phyloP scores from a whole-genome alignment of 78 protist genomes.

The Monosiga brevicollis region DNA sequence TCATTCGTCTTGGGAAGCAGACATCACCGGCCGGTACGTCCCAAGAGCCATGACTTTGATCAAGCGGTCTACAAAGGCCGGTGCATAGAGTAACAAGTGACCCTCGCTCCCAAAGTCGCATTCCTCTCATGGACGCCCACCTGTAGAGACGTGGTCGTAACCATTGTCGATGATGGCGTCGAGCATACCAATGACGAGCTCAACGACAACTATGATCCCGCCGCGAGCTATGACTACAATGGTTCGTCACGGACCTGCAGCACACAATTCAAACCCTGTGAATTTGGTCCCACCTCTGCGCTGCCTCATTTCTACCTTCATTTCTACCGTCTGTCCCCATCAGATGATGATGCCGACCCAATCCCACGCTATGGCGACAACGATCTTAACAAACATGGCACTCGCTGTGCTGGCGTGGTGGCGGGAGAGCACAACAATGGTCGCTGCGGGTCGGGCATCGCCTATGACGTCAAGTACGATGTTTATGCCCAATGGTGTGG shows the following conservation, averaged over 20 bases:
- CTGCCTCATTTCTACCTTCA: too few species aligned
- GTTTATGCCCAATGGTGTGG: not conserved
- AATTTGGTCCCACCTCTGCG: too few species aligned
- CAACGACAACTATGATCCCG: not conserved
- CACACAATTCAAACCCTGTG: too few species aligned
- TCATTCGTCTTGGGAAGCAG: too few species aligned
- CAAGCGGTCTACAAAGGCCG: too few species aligned
- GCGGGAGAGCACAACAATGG: conserved; percentile 12
- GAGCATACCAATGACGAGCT: conserved; percentile 17
- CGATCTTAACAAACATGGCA: conserved; percentile 25
- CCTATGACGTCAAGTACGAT: conserved; percentile 3
- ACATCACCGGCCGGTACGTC: too few species aligned
- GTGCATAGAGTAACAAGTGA: too few species aligned
- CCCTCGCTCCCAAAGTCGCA: too few species aligned
- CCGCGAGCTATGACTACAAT: conserved; percentile 8
- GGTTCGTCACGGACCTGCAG: too few species aligned
- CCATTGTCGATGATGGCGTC: not conserved
- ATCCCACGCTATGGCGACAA: not conserved
- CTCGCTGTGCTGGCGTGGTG: conserved; percentile 31
- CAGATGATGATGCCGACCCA: conserved; percentile 8
- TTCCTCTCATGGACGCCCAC: too few species aligned
- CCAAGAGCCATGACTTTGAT: too few species aligned
- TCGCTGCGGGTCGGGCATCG: conserved; percentile 32
- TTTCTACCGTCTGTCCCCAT: too few species aligned
- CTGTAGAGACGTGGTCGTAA: conserved; percentile 24